phyloP scores from a whole-genome alignment of 139 green algal species.

The Closterium sp. region DNA sequence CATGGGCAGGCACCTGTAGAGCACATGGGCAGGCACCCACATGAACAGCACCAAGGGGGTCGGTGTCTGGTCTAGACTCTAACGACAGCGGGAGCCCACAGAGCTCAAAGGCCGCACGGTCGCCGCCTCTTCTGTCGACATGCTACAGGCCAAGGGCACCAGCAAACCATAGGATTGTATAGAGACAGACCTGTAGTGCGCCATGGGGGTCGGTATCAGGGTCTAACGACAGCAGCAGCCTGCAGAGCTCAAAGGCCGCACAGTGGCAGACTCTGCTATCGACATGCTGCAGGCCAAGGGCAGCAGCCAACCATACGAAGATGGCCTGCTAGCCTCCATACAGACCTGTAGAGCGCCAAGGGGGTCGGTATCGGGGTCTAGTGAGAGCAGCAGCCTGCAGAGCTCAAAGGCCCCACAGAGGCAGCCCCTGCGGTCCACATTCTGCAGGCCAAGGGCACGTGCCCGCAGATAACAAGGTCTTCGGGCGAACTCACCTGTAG shows the following conservation, averaged over 20 bases:
- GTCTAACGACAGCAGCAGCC: too few relatives aligned
- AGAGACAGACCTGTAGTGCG: conserved; percentile 59
- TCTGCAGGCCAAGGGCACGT: conserved; percentile 71
- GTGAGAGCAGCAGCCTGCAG: conserved; percentile 83
- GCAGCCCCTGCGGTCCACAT: conserved; percentile 69
- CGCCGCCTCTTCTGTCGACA: conserved; percentile 70
- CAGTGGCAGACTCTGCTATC: too few relatives aligned
- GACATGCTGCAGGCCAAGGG: conserved; percentile 56
- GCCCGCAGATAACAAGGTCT: conserved; percentile 74
- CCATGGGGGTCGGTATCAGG: too few relatives aligned
- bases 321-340: too few relatives aligned
- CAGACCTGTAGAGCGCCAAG: conserved; percentile 67
- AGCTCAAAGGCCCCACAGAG: conserved; percentile 72
- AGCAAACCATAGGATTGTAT: conserved; percentile 69
- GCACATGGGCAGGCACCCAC: too few relatives aligned
- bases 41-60: conserved; percentile 80
- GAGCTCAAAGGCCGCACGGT: conserved; percentile 70
- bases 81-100: conserved; percentile 87
- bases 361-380: conserved; percentile 78
- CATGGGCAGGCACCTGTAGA: too few relatives aligned
- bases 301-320: too few relatives aligned
- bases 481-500: conserved; percentile 59
- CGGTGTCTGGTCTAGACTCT: conserved; percentile 67
- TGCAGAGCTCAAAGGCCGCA: too few relatives aligned
- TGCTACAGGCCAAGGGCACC: conserved; percentile 68